Base-by-base conservation (phyloP, 768 basidiomycete genomes). In the Podaxis sp. region DNA sequence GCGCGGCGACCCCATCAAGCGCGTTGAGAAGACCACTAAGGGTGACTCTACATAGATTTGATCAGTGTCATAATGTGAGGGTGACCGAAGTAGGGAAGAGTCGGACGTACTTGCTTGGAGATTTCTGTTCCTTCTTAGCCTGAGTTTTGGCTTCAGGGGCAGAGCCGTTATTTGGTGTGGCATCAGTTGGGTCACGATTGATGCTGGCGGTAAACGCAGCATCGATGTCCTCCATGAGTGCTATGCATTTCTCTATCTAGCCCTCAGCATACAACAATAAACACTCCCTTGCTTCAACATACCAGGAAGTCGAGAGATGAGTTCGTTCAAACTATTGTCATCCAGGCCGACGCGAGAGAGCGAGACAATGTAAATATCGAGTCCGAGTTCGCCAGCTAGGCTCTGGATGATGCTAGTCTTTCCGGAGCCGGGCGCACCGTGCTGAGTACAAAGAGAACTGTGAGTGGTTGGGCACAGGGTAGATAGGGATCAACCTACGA, bases 141-240 rank as follows among this genome's bases (percentile, higher is more conserved):
- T 59, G 37, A 13, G 22, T 12, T 22, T 68, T 66, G 7, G 67
- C 63, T 22, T 66, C 66, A 11, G 59, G 46, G 9, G 50, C 22
- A 13, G 38, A 38, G 19, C 9, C 24, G 36, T 1, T 5, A 12
- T 59, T 50, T 12, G 4, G 9, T 2, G 58, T 5, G 37, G 25
- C 12, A 0, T 47, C 29, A 25, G 51, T 0, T 11, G 67, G 68
- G 36, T 80, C 80, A 11, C 81, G 80, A 62, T 77, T 82, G 19
- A 82, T 57, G 24, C 68, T 72, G 55, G 76, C 73, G 37, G 75
- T 76, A 73, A 93, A 90, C 2, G 90, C 91, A 2, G 87, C 89
- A 66, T 94, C 92, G 59, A 93, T 88, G 70, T 93, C 92, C 71
- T 93, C 91, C 84, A 94, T 91, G 38, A 94, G 78, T 4, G 87